phyloP scores from a whole-genome alignment of 2,329 filamentous ascomycete species.

The Albifimbria verrucaria region DNA sequence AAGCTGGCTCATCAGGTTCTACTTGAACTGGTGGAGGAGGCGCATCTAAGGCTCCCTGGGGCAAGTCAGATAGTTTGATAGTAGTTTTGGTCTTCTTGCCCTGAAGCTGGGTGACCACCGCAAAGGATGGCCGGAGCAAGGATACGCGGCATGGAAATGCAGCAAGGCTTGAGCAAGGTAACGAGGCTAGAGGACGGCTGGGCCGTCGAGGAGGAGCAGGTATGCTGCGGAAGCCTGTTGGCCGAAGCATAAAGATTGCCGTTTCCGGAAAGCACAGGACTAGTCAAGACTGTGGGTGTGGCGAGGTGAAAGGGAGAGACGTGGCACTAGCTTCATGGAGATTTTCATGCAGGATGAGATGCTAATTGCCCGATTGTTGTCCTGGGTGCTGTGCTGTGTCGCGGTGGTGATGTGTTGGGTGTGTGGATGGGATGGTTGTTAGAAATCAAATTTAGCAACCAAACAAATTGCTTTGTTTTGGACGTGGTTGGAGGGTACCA shows the following conservation, averaged over 20 bases:
- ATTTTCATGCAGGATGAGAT: neutral
- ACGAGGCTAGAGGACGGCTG: neutral
- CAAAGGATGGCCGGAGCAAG: neutral
- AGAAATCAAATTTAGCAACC: neutral
- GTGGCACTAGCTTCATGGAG: neutral
- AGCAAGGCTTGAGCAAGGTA: neutral
- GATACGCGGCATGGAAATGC: neutral
- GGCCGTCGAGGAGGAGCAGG: neutral
- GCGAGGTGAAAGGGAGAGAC: no score
- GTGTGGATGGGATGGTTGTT: neutral
- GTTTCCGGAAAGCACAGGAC: neutral
- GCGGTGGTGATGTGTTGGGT: conserved; percentile 6
- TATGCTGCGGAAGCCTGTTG: neutral
- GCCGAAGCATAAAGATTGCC: neutral
- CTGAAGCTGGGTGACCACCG: conserved; percentile 22
- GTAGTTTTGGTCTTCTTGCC: conserved; percentile 55
- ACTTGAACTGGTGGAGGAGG: neutral
- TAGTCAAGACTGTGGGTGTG: neutral
- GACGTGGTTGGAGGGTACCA: no score
- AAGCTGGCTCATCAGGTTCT: conserved; percentile 47
- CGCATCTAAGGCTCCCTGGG: conserved; percentile 44
- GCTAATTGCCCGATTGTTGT: neutral
- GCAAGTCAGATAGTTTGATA: conserved; percentile 53
- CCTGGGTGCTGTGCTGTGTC: conserved; percentile 3
- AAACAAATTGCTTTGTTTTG: neutral